Conservation (phyloP, 2,329 filamentous ascomycete species). For the Colletotrichum karsti region DNA sequence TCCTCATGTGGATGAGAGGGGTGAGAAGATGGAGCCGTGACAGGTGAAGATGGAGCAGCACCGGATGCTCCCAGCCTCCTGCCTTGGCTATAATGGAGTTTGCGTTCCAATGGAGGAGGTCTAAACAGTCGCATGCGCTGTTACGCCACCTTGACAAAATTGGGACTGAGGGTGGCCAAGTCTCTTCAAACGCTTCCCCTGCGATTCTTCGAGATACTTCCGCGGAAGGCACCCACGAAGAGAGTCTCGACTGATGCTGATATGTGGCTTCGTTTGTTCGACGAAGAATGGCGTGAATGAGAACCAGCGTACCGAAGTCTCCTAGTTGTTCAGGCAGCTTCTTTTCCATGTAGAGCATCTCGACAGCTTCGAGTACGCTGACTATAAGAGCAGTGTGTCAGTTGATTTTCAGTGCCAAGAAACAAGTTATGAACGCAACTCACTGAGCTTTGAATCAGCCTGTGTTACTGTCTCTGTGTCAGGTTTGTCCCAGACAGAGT, state of each 20-base stretch:
- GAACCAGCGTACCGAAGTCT: slow-evolving; percentile 39
- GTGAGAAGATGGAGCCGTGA: slow-evolving; percentile 60
- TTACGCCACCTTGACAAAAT: slow-evolving; percentile 47
- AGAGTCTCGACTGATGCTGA: slow-evolving; percentile 37
- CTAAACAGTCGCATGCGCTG: slow-evolving; percentile 55
- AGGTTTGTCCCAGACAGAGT: slow-evolving; percentile 21
- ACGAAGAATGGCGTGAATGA: slow-evolving; percentile 44
- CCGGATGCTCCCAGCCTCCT: slow-evolving; percentile 61
- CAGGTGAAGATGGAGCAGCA: slow-evolving; percentile 63
- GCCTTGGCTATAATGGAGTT: slow-evolving; percentile 58
- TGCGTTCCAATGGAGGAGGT: slow-evolving; percentile 66
- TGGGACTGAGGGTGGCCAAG: slow-evolving; percentile 25
- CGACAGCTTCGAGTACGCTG: neutral
- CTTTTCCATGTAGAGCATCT: neutral
- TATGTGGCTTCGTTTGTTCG: slow-evolving; percentile 40
- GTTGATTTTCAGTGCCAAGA: too few relatives aligned
- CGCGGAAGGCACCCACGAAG: slow-evolving; percentile 35
- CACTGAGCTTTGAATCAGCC: too few relatives aligned
- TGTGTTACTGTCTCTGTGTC: too few relatives aligned
- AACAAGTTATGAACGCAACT: too few relatives aligned
- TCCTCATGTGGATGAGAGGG: slow-evolving; percentile 54
- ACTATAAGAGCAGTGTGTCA: neutral
- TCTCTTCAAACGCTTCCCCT: slow-evolving; percentile 2
- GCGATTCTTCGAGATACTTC: neutral
- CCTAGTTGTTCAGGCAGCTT: neutral